These are phyloP conservation scores for Pezicula neosporulosa DNA, from an alignment of 2,329 filamentous ascomycete genomes.

Conservation along the genomic window DNA sequence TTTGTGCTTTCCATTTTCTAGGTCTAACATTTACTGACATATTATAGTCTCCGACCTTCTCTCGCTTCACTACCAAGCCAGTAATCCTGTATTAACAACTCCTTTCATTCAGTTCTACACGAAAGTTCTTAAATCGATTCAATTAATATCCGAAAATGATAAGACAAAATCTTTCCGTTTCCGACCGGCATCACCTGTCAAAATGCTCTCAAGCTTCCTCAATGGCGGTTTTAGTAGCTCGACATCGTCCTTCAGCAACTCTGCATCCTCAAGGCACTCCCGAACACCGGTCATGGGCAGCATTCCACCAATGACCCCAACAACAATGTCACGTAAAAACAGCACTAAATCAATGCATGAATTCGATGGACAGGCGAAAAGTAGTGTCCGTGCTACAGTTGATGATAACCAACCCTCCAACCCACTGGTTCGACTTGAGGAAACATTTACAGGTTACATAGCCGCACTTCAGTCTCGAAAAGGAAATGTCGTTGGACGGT, in stretches of 20 bases:
- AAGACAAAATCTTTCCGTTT: constrained; percentile 70
- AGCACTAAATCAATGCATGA: constrained; percentile 26
- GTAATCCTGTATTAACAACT: constrained; percentile 60
- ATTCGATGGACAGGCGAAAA: constrained; percentile 19
- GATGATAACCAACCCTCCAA: constrained; percentile 58
- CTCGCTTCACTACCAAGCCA: constrained; percentile 64
- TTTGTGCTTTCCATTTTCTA: constrained; percentile 36
- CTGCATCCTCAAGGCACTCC: constrained; percentile 29
- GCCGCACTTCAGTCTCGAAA: constrained; percentile 80
- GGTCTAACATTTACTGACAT: constrained; percentile 29
- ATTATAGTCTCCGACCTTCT: constrained; percentile 66
- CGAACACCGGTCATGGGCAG: constrained; percentile 34
- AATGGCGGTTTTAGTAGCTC: constrained; percentile 51
- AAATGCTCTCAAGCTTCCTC: constrained; percentile 81
- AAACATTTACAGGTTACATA: constrained; percentile 80
- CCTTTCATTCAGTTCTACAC: constrained; percentile 75
- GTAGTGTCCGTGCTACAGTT: constrained; percentile 32
- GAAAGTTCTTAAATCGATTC: constrained; percentile 70
- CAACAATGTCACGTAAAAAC: constrained; percentile 20
- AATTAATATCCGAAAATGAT: constrained; percentile 58
- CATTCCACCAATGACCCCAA: constrained; percentile 36
- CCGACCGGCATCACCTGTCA: constrained; percentile 81
- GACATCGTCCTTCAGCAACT: constrained; percentile 32
- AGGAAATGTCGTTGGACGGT: constrained; percentile 79
- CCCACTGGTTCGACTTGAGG: constrained; percentile 71